phyloP scores from a whole-genome alignment of 2,329 filamentous ascomycete genomes.

The Microcyclosporella mali region DNA sequence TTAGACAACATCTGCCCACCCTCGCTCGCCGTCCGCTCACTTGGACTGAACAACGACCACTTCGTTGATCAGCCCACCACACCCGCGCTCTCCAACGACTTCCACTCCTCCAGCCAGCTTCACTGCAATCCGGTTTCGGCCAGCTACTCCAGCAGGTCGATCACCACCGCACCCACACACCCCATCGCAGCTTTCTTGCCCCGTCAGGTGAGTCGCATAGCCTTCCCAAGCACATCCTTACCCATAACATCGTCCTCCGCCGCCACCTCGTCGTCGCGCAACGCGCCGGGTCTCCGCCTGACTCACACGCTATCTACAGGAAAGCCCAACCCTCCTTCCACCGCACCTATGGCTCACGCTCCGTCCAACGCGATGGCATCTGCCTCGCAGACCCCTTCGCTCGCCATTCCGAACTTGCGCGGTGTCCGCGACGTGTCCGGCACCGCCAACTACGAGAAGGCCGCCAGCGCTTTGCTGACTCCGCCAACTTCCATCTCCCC shows the following conservation, averaged over 20 bases:
- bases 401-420: constrained; percentile 26
- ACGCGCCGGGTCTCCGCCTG: constrained; percentile 15
- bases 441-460: constrained; percentile 26
- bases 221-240: constrained; percentile 4
- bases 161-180: constrained; percentile 12
- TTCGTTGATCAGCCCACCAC: constrained; percentile 3
- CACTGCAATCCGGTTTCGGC: constrained; percentile 4
- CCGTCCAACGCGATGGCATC: constrained; percentile 29
- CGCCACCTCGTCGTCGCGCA: constrained; percentile 9
- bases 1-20: too few relatives aligned
- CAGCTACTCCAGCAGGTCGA: constrained; percentile 11
- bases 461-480: constrained; percentile 61
- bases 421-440: constrained; percentile 18
- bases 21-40: too few relatives aligned
- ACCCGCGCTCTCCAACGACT: constrained; percentile 7
- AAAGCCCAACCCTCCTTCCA: constrained; percentile 26
- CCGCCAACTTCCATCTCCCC: constrained; percentile 95
- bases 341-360: constrained; percentile 29
- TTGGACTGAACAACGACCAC: neutral
- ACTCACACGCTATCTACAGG: constrained; percentile 27
- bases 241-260: constrained; percentile 1
- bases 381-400: constrained; percentile 27
- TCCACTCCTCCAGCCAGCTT: constrained; percentile 4
- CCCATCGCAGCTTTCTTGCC: constrained; percentile 28
- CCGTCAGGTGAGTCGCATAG: constrained; percentile 31